These are phyloP conservation scores for Kazachstania sp. DNA, from an alignment of 1,139 yeast genomes.

Conservation along the genomic window DNA sequence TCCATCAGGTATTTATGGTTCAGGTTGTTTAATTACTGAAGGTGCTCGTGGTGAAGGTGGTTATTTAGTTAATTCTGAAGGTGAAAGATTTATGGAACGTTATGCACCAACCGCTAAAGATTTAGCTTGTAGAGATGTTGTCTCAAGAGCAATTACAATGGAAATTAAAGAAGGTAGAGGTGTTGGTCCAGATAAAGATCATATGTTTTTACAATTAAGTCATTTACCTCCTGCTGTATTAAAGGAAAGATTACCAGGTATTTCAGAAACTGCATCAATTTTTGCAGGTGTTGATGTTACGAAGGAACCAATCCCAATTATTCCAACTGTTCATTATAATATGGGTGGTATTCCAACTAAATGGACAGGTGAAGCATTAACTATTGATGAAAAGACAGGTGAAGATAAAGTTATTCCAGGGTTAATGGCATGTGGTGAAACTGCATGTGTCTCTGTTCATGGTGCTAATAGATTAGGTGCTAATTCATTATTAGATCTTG, in stretches of 20 bases:
- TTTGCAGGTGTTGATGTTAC: conserved; percentile 99
- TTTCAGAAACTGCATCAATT: conserved; percentile 95
- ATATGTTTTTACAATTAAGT: conserved; percentile 86
- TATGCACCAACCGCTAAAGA: conserved; percentile 99
- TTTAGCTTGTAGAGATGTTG: conserved; percentile 97
- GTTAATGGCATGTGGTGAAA: conserved; percentile 95
- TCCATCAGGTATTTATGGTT: conserved; percentile 98
- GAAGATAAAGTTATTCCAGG: conserved; percentile 91
- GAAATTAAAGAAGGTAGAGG: conserved; percentile 99
- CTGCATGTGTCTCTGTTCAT: conserved; percentile 97
- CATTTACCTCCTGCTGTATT: conserved; percentile 90
- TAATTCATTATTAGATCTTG: conserved; percentile 93
- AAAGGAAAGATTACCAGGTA: conserved; percentile 97
- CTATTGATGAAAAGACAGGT: conserved; percentile 68
- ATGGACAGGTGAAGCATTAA: conserved; percentile 92
- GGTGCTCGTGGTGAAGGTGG: conserved; percentile 99
- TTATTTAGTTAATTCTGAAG: conserved; percentile 87
- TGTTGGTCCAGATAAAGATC: conserved; percentile 94
- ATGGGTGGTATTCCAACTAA: conserved; percentile 99
- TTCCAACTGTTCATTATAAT: conserved; percentile 97
- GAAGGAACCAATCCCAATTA: conserved; percentile 96
- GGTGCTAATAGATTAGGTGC: conserved; percentile 99
- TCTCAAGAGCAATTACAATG: conserved; percentile 95
- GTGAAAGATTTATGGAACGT: conserved; percentile 99
- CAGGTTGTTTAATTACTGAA: conserved; percentile 97